phyloP scores from a whole-genome alignment of 108 stramenopile species.

The Stephanodiscus minutulus region DNA sequence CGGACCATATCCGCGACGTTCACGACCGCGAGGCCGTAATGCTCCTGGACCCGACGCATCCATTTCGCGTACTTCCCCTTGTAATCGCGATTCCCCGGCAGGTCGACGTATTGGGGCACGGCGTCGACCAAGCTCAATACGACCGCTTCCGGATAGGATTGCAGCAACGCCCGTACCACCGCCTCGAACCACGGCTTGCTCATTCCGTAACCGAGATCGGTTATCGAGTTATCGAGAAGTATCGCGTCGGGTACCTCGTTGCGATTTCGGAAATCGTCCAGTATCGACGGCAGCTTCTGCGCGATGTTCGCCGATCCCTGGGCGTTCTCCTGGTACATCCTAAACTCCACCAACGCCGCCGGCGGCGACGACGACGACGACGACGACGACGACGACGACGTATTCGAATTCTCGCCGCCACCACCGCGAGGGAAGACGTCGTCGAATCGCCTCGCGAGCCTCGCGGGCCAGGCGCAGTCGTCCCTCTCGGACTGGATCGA shows the following conservation, averaged over 20 bases:
- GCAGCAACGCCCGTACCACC: slow-evolving; percentile 11
- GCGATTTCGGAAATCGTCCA: slow-evolving; percentile 6
- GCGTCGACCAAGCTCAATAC: slow-evolving; percentile 21
- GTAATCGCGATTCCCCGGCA: background rate
- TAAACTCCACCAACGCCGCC: slow-evolving; percentile 15
- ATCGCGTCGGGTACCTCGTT: slow-evolving; percentile 17
- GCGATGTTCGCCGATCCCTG: slow-evolving; percentile 20
- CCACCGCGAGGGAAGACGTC: background rate
- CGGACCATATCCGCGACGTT: slow-evolving; percentile 12
- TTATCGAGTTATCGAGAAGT: slow-evolving; percentile 23
- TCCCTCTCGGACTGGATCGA: background rate
- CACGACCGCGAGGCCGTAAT: slow-evolving; percentile 12
- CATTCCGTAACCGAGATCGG: background rate
- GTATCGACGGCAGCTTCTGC: slow-evolving; percentile 21
- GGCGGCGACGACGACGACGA: no score
- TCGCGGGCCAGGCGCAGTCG: slow-evolving; percentile 12
- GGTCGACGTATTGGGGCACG: background rate
- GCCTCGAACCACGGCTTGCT: slow-evolving; percentile 27
- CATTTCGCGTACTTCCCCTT: background rate
- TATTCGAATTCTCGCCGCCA: background rate
- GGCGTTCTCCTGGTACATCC: slow-evolving; percentile 23
- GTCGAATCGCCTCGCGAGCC: slow-evolving; percentile 13
- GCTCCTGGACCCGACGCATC: background rate
- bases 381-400: no score
- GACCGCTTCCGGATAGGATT: slow-evolving; percentile 10